Conservation (phyloP, 306 rosid genomes). For the Pyrus communis region DNA sequence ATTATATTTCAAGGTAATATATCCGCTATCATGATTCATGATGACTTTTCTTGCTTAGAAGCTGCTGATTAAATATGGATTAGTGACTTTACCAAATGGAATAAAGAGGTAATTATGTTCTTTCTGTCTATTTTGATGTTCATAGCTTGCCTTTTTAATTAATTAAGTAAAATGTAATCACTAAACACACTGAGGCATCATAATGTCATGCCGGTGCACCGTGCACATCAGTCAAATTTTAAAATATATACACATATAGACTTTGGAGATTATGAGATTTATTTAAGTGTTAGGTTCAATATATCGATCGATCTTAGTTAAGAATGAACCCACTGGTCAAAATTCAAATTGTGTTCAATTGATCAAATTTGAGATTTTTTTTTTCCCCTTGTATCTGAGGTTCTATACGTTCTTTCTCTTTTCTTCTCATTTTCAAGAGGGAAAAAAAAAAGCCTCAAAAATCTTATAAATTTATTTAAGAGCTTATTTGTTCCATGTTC, state of each 20-base stretch:
- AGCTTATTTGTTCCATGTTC: neutral
- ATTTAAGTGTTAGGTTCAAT: too few relatives aligned
- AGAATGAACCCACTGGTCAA: too few relatives aligned
- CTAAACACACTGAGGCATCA: neutral
- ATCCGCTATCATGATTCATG: neutral
- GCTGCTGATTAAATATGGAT: conserved; percentile 12
- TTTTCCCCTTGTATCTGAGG: too few relatives aligned
- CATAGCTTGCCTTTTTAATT: conserved; percentile 39
- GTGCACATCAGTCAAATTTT: too few relatives aligned
- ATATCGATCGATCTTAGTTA: too few relatives aligned
- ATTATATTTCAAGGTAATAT: neutral
- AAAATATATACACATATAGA: too few relatives aligned
- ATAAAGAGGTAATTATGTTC: conserved; percentile 27
- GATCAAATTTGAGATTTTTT: too few relatives aligned
- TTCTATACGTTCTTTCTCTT: neutral
- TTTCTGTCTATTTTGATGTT: conserved; percentile 30
- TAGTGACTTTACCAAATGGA: conserved; percentile 21
- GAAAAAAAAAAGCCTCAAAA: too few relatives aligned
- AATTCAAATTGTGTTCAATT: too few relatives aligned
- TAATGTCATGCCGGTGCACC: neutral
- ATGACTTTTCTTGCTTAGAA: conserved; percentile 12
- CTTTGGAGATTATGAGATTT: too few relatives aligned
- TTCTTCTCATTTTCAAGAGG: neutral
- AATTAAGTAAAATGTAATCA: conserved; percentile 12
- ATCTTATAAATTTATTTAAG: too few relatives aligned